phyloP scores from a whole-genome alignment of 2,329 filamentous ascomycete species.

The Anisogramma anomala region DNA sequence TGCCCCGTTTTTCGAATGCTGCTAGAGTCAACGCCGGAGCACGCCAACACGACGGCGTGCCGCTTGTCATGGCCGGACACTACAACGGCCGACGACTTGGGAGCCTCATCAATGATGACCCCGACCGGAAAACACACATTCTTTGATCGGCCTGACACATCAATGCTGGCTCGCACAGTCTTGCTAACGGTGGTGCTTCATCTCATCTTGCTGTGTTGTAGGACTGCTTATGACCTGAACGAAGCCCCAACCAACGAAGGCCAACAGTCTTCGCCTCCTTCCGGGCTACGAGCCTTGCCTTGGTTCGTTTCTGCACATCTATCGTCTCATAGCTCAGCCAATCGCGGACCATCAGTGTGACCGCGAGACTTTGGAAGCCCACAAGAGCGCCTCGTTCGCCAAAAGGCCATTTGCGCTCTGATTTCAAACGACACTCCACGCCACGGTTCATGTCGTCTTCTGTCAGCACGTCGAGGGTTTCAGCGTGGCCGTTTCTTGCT shows the following conservation, averaged over 20 bases:
- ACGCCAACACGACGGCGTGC: slow-evolving; percentile 1
- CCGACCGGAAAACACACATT: background rate
- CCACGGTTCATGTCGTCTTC: slow-evolving; percentile 11
- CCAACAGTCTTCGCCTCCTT: too few relatives aligned
- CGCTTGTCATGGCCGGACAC: background rate
- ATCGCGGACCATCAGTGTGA: too few relatives aligned
- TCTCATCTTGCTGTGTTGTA: slow-evolving; percentile 1
- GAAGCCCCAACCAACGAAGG: too few relatives aligned
- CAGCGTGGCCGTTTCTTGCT: background rate
- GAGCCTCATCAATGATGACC: background rate
- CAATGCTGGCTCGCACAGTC: background rate
- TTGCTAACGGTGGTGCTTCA: background rate
- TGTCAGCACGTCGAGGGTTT: slow-evolving; percentile 8
- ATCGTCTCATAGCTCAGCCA: slow-evolving; percentile 11
- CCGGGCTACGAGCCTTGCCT: too few relatives aligned
- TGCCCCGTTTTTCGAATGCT: slow-evolving; percentile 3
- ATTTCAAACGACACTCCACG: slow-evolving; percentile 12
- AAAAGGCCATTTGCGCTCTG: slow-evolving; percentile 2
- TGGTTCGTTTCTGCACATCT: slow-evolving; percentile 8
- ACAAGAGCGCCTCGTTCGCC: too few relatives aligned
- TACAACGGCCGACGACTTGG: too few relatives aligned
- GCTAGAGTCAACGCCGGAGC: slow-evolving; percentile 8
- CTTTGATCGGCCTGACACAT: background rate
- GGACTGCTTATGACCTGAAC: too few relatives aligned
- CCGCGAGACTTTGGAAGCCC: too few relatives aligned